Evolutionary conservation across 1,139 yeast species (phyloP).

Genomic region (Protomyces pachydermus): DNA sequence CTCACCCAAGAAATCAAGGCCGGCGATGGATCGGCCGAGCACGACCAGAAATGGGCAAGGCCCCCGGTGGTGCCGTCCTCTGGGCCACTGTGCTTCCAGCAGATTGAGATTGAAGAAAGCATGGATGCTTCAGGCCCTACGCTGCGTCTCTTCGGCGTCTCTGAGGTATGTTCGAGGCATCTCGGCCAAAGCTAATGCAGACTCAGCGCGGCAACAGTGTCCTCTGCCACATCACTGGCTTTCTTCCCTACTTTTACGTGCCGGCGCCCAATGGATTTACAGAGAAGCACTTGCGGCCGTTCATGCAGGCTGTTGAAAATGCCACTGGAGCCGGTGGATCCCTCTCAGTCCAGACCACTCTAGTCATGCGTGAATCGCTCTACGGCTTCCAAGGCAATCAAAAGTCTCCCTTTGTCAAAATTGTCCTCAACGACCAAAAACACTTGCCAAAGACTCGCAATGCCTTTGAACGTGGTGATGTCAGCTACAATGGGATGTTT

Average conservation of each 20-base stretch:
- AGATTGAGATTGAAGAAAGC: slow-evolving; percentile 89
- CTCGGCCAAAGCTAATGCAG: no score
- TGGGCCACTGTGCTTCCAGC: slow-evolving; percentile 69
- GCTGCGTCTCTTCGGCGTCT: slow-evolving; percentile 88
- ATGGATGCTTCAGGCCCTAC: slow-evolving; percentile 47
- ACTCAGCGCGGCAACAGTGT: slow-evolving; percentile 63
- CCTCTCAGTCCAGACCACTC: slow-evolving; percentile 47
- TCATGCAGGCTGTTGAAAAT: slow-evolving; percentile 42
- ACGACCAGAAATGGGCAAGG: slow-evolving; percentile 60
- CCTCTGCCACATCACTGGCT: slow-evolving; percentile 82
- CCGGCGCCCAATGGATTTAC: slow-evolving; percentile 82
- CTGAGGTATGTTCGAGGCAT: slow-evolving; percentile 44
- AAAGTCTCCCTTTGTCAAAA: slow-evolving; percentile 73
- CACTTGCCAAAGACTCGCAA: slow-evolving; percentile 63
- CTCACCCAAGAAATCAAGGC: slow-evolving; percentile 42
- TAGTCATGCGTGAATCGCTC: slow-evolving; percentile 72
- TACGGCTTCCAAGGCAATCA: slow-evolving; percentile 88
- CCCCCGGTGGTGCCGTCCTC: slow-evolving; percentile 49
- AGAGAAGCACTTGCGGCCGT: slow-evolving; percentile 38
- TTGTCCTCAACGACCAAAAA: slow-evolving; percentile 61
- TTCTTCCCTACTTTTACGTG: slow-evolving; percentile 81
- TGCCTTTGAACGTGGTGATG: slow-evolving; percentile 78
- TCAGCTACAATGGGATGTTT: slow-evolving; percentile 49
- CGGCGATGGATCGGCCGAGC: slow-evolving; percentile 32
- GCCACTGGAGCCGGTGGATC: slow-evolving; percentile 45